Base-by-base conservation (phyloP, 495 filamentous ascomycete genomes). In the Aspergillus leporis region DNA sequence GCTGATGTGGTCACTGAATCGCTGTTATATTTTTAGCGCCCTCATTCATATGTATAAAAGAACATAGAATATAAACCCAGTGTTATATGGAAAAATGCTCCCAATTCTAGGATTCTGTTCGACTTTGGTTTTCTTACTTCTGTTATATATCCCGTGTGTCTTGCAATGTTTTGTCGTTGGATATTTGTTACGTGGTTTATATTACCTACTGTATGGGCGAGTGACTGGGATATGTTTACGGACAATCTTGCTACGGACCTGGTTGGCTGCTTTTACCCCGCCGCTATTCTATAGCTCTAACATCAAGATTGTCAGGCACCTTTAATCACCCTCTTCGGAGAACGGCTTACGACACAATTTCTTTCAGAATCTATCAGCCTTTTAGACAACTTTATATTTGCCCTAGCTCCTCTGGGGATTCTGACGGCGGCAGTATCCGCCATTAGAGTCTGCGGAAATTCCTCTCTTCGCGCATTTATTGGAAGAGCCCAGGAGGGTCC, bases 301-400 rank as follows among this genome's bases (percentile, higher is more conserved):
- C 25, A 23, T 47, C 41, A 38, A 51, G 5, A 5, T 19, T 16
- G 10, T 9, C 36, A 78, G 75, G 77, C 77, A 8, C 80, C 79
- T 2, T 59, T 86, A 0, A 74, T 86, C 31, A 69, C 78, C 12
- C 73, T 85, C 0, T 86, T 86, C 51, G 83, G 84, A 1, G 83
- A 85, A 46, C 69, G 76, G 41, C 72, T 87, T 28, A 80, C 83
- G 0, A 82, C 75, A 60, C 84, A 87, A 66, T 86, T 81, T 55
- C 75, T 86, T 47, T 83, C 80, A 55, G 78, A 84, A 55, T 76
- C 78, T 0, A 75, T 75, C 23, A 74, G 66, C 25, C 64, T 72
- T 47, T 57, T 80, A 0, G 84, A 86, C 50, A 77, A 81, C 56
- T 58, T 85, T 14, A 81, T 85, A 8, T 80, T 85, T 43, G 78